A percentile compares a stretch with the other conserved stretches of the same genome.
phyloP scores from a whole-genome alignment of 768 basidiomycete species.

The Pleurotus eryngii region DNA sequence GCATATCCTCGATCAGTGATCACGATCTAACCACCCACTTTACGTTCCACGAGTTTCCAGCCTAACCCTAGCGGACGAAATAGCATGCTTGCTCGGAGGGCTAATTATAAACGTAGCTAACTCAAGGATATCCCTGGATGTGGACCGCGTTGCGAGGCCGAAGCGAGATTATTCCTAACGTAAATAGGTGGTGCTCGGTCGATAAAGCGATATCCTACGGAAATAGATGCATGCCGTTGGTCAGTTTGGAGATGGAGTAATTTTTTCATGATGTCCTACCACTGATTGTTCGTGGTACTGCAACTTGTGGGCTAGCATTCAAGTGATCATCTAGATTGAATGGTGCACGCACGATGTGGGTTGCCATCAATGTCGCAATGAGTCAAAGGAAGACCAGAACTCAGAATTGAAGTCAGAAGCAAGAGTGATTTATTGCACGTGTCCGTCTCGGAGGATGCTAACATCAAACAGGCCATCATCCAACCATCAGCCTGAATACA shows the following conservation, averaged over 20 bases:
- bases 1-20: neutral
- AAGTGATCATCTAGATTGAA: no score
- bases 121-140: neutral
- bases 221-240: no score
- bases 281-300: no score
- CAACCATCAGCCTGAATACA: neutral
- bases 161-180: neutral
- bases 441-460: neutral
- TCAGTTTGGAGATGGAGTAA: no score
- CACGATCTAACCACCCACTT: neutral
- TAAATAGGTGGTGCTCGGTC: no score
- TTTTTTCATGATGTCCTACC: no score
- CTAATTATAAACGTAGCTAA: neutral
- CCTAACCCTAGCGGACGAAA: neutral
- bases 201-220: no score
- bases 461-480: no score
- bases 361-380: no score
- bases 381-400: neutral
- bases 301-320: no score
- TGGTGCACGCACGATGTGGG: no score
- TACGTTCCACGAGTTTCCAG: neutral
- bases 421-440: neutral
- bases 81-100: neutral
- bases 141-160: no score
- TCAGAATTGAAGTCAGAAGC: neutral